Conservation (phyloP, 257 asterid species). For the Plantago ovata region DNA sequence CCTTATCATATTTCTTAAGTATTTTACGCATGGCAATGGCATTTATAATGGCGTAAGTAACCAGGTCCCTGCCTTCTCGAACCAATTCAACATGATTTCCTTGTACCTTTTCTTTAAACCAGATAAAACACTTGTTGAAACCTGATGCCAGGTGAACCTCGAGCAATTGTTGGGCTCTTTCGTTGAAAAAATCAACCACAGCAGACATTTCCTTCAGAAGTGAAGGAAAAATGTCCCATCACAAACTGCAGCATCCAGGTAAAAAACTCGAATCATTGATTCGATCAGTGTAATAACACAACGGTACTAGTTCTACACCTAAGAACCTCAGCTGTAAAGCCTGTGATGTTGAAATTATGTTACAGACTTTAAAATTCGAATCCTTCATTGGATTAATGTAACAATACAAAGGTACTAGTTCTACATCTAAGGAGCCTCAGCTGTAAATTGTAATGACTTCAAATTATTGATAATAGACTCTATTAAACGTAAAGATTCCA, state of each 20-base stretch:
- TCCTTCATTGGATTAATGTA: too few relatives aligned
- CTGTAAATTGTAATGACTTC: too few relatives aligned
- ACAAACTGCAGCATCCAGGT: constrained; percentile 52
- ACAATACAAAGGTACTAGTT: too few relatives aligned
- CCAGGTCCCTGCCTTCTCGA: constrained; percentile 78
- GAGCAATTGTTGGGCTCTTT: constrained; percentile 64
- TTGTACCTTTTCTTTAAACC: constrained; percentile 56
- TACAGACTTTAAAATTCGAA: too few relatives aligned
- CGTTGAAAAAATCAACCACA: constrained; percentile 81
- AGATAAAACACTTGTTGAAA: constrained; percentile 49
- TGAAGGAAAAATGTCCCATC: constrained; percentile 92
- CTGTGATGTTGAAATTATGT: neutral
- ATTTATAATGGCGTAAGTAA: constrained; percentile 74
- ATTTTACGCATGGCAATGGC: constrained; percentile 92
- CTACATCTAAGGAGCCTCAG: too few relatives aligned
- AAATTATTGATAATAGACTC: too few relatives aligned
- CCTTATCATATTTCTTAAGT: constrained; percentile 94
- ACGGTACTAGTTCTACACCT: neutral
- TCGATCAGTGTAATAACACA: neutral
- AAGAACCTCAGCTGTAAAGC: neutral
- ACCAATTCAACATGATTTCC: constrained; percentile 53
- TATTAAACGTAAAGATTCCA: too few relatives aligned
- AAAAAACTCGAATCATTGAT: neutral
- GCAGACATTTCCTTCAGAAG: constrained; percentile 86
- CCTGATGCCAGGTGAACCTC: constrained; percentile 76